These are phyloP conservation scores for Coleophoma eucalyptorum DNA, from an alignment of 2,329 filamentous ascomycete genomes.

Conservation along the genomic window DNA sequence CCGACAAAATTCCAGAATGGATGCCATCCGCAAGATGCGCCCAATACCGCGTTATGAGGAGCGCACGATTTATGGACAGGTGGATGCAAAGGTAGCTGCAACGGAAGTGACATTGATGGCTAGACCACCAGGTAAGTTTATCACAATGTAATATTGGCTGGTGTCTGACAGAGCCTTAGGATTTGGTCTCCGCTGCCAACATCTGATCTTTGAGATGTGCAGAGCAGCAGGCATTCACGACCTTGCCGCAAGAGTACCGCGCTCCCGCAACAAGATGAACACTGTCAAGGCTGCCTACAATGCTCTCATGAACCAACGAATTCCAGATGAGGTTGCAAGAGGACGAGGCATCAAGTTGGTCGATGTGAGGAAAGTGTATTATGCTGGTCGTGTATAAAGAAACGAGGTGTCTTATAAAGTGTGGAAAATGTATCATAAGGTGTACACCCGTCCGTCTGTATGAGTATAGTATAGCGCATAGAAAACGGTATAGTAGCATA, in stretches of 20 bases:
- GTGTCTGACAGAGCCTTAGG: slow-evolving; percentile 48
- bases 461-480: slow-evolving; percentile 32
- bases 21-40: slow-evolving; percentile 87
- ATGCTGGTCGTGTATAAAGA: slow-evolving; percentile 56
- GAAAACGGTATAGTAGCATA: slow-evolving; percentile 15
- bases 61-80: slow-evolving; percentile 83
- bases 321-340: slow-evolving; percentile 86
- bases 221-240: slow-evolving; percentile 83
- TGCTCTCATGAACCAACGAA: slow-evolving; percentile 76
- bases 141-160: not conserved
- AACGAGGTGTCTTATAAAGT: too few relatives aligned
- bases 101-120: slow-evolving; percentile 77
- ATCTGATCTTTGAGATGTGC: slow-evolving; percentile 92
- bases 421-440: too few relatives aligned
- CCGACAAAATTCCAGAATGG: slow-evolving; percentile 66
- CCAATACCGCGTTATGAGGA: slow-evolving; percentile 90
- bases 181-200: slow-evolving; percentile 88
- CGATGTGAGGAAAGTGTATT: slow-evolving; percentile 95
- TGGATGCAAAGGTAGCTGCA: slow-evolving; percentile 82
- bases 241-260: slow-evolving; percentile 75
- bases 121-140: slow-evolving; percentile 75
- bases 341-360: slow-evolving; percentile 93
- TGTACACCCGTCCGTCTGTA: slow-evolving; percentile 33
- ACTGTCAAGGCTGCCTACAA: slow-evolving; percentile 87
- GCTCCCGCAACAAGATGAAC: slow-evolving; percentile 95